Base-by-base conservation (phyloP, 176 grass and related monocot genomes). In the Hyparrhenia diplandra region DNA sequence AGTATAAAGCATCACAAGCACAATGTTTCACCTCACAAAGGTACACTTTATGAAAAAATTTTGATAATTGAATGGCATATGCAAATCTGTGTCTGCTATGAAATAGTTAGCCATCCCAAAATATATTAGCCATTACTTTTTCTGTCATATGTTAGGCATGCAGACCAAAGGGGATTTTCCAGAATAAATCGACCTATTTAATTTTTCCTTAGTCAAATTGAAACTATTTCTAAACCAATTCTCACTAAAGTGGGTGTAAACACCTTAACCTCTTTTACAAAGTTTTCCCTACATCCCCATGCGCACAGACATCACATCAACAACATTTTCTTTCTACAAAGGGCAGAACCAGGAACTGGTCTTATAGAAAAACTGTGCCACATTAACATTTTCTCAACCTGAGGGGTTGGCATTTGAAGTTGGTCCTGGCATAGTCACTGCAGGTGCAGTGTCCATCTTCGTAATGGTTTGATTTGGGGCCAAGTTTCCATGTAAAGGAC, bases 361-460 rank as follows among this genome's bases (percentile, higher is more conserved):
- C 24, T 82, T 52, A 65, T 75, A 49, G 30, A 28, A 77, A 73
- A 77, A 71, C 66, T 67, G 82, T 71, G 37, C 34, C 52, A 27
- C 31, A 34, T 75, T 52, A 75, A 62, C 39, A 79, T 66, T 64
- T 75, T 75, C 8, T 81, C 87, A 87, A 99, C 96, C 96, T 91
- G 92, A 60, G 29, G 90, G 18, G 62, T 81, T 95, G 73, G 64
- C 59, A 79, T 89, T 91, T n/a, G 81, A 74, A 75, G 92, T 69
- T 68, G 82, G 67, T 37, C 73, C 92, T 71, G 82, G 42, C 52
- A 90, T 68, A 73, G 89, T 63, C 72, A 76, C 85, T 85, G 82
- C 71, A 82, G 86, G 30, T 61, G 87, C 4, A 54, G 64, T 87
- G 80, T 99, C 92, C 74, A 89, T 69, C 82, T 92, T 98, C 39